These are phyloP conservation scores for Maudiozyma pseudohumilis DNA, from an alignment of 805 yeast genomes.

Conservation along the genomic window DNA sequence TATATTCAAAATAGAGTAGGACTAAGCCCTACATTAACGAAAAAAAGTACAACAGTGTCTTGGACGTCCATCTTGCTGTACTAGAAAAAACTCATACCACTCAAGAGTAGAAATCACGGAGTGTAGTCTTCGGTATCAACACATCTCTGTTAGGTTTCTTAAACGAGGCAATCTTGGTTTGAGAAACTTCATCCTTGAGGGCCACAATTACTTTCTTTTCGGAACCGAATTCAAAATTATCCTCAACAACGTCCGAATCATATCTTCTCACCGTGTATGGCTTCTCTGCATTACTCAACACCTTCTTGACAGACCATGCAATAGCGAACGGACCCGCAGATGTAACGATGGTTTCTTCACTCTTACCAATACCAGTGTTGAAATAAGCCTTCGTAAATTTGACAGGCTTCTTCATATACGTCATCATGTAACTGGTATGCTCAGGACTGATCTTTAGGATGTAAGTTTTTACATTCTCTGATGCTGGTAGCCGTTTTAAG, in stretches of 20 bases:
- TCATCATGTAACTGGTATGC: constrained; percentile 53
- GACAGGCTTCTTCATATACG: constrained; percentile 39
- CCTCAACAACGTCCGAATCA: constrained; percentile 54
- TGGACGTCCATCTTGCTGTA: too few species aligned
- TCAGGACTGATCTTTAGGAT: constrained; percentile 61
- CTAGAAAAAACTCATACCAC: too few species aligned
- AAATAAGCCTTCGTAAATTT: constrained; percentile 66
- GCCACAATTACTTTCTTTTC: constrained; percentile 65
- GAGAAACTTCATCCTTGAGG: constrained; percentile 62
- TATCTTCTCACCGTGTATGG: constrained; percentile 60
- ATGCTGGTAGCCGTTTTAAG: constrained; percentile 50
- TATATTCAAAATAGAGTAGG: too few species aligned
- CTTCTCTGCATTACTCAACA: constrained; percentile 41
- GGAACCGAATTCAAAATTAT: constrained; percentile 68
- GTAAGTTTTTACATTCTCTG: constrained; percentile 58
- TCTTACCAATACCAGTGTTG: constrained; percentile 55
- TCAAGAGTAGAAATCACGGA: constrained; percentile 6
- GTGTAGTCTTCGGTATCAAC: constrained; percentile 23
- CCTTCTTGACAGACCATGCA: constrained; percentile 63
- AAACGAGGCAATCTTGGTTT: constrained; percentile 54
- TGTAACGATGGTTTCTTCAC: constrained; percentile 64
- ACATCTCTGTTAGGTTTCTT: constrained; percentile 44
- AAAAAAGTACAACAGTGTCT: too few species aligned
- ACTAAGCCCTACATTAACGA: too few species aligned
- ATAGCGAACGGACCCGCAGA: constrained; percentile 77